Conservation (phyloP, 371 early-diverging fungal species). For the Lichtheimia ramosa region DNA sequence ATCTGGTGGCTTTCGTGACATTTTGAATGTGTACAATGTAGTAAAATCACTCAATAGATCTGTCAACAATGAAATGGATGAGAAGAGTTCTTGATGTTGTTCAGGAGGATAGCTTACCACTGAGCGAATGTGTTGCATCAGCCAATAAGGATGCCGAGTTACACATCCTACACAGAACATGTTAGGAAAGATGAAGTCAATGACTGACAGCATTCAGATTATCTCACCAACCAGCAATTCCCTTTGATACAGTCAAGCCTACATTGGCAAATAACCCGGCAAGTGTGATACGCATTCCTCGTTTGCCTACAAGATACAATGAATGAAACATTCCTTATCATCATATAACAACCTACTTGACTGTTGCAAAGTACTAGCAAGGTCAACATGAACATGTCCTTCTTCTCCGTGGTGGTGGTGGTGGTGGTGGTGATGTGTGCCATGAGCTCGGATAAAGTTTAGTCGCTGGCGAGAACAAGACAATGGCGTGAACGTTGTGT, state of each 20-base stretch:
- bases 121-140: constrained; percentile 68
- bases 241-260: constrained; percentile 65
- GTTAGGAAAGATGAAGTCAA: background rate
- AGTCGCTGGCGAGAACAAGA: no score
- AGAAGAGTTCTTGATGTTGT: background rate
- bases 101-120: constrained; percentile 35
- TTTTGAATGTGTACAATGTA: constrained; percentile 68
- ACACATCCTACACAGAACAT: constrained; percentile 43
- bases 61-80: constrained; percentile 10
- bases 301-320: constrained; percentile 27
- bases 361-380: constrained; percentile 18
- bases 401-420: constrained; percentile 18
- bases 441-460: constrained; percentile 9
- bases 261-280: constrained; percentile 67
- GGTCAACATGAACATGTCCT: constrained; percentile 22
- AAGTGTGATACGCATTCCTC: constrained; percentile 64
- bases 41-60: constrained; percentile 71
- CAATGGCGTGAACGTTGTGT: no score
- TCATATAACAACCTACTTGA: constrained; percentile 15
- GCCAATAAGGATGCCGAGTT: constrained; percentile 74
- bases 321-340: background rate
- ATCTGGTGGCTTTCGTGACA: constrained; percentile 64
- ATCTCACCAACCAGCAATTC: constrained; percentile 58
- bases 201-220: no score
- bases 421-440: constrained; percentile 19